Evolutionary conservation across 1,284 basidiomycete species (phyloP).

Genomic region (Athelia psychrophila): DNA sequence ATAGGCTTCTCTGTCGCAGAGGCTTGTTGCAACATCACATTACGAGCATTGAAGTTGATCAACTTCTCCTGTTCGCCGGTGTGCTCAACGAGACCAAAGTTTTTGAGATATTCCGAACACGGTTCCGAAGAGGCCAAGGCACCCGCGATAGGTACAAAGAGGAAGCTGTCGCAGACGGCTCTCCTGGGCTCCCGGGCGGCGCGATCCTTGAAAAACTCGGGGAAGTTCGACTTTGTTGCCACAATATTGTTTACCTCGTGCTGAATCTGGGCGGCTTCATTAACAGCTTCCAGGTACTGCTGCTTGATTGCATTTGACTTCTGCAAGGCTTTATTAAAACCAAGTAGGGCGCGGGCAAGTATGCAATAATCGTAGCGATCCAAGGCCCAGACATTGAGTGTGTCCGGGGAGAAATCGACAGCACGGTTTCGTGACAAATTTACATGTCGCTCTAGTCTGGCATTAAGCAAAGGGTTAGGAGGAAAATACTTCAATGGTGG

Average conservation of each 20-base stretch:
- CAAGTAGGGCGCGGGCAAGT: too few relatives aligned
- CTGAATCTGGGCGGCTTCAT: too few relatives aligned
- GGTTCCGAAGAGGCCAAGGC: background rate
- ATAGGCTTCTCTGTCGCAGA: too few relatives aligned
- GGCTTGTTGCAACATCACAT: too few relatives aligned
- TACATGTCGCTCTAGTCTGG: background rate
- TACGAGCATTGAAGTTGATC: too few relatives aligned
- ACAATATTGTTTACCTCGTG: background rate
- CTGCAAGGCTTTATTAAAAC: too few relatives aligned
- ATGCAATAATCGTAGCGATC: too few relatives aligned
- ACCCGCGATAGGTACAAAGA: background rate
- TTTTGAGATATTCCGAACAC: too few relatives aligned
- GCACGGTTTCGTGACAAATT: background rate
- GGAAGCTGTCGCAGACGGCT: background rate
- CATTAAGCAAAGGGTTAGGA: background rate
- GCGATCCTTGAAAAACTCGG: background rate
- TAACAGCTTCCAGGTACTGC: too few relatives aligned
- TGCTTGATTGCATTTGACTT: too few relatives aligned
- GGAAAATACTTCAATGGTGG: background rate
- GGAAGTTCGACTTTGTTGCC: background rate
- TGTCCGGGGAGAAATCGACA: background rate
- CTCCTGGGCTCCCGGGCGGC: background rate
- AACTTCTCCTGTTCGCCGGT: too few relatives aligned
- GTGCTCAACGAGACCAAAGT: too few relatives aligned
- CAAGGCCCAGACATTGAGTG: background rate